These are phyloP conservation scores for Ehretia macrophylla DNA, from an alignment of 257 asterid genomes.

Conservation along the genomic window DNA sequence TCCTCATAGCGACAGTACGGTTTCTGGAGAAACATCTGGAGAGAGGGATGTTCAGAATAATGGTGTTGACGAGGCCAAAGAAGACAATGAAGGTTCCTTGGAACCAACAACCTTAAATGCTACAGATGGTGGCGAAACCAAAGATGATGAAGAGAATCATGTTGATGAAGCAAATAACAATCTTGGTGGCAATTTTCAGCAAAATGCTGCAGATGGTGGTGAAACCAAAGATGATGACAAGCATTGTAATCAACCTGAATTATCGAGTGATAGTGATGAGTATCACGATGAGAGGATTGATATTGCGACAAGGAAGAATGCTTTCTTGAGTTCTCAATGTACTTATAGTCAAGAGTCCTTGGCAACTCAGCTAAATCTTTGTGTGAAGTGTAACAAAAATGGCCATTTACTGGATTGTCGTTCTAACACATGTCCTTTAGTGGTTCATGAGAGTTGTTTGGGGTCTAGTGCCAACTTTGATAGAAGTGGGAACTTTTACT, in stretches of 20 bases:
- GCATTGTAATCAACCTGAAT: slow-evolving; percentile 18
- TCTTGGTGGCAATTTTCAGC: slow-evolving; percentile 8
- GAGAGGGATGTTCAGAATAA: slow-evolving; percentile 24
- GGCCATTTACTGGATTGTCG: slow-evolving; percentile 47
- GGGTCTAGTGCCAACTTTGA: slow-evolving; percentile 41
- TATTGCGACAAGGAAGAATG: slow-evolving; percentile 37
- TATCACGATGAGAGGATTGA: slow-evolving; percentile 36
- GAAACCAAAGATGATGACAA: slow-evolving; percentile 18
- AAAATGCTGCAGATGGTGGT: slow-evolving; percentile 11
- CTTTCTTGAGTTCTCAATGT: slow-evolving; percentile 47
- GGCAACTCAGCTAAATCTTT: slow-evolving; percentile 34
- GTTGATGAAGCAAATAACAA: slow-evolving; percentile 14
- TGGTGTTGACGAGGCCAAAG: slow-evolving; percentile 20
- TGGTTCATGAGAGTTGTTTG: slow-evolving; percentile 62
- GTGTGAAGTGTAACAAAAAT: slow-evolving; percentile 49
- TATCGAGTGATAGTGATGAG: slow-evolving; percentile 34
- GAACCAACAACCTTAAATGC: slow-evolving; percentile 16
- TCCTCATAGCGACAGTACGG: slow-evolving; percentile 14
- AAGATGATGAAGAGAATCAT: slow-evolving; percentile 4
- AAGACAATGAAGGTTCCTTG: slow-evolving; percentile 8
- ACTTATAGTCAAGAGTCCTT: slow-evolving; percentile 42
- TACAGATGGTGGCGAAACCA: slow-evolving; percentile 5
- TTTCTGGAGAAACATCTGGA: slow-evolving; percentile 21
- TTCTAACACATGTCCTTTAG: slow-evolving; percentile 42
- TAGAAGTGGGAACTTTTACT: slow-evolving; percentile 38